Evolutionary conservation across 768 basidiomycete genomes (phyloP), one percentile per base, ranked within the genome.

Genomic region (Leccinum aurantiacum): DNA sequence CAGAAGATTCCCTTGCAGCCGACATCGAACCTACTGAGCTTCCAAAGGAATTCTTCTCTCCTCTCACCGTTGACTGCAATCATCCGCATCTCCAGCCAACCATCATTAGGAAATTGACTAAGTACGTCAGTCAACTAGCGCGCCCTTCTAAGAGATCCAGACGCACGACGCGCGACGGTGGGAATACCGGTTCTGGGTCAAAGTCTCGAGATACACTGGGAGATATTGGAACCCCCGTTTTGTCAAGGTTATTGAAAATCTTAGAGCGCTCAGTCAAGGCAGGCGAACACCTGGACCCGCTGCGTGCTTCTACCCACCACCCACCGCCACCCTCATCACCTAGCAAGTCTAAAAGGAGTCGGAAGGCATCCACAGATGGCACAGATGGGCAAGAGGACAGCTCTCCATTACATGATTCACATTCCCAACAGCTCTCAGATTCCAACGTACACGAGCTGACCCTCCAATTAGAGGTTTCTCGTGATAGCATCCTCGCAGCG

Each of bases 401-500:
- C 49, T 25, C 48, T 9, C 24, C 44, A 22, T 13, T 49, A 14
- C 65, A 63, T 10, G 65, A 63, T 25, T 41, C 49, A 5, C 60
- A 58, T 29, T 38, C 65, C 24, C 64, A 67, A 29, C 67, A 70
- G 17, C 67, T 82, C 48, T 77, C 81, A 3, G 83, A 85, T 7
- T 70, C 63, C 62, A 76, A 86, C 56, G 69, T 88, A 48, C 84
- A 83, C 9, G 78, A 76, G 44, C 63, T 94, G 11, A 73, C 80
- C 0, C 75, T 74, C 48, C 72, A 74, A 9, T 71, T 95, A 38
- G 85, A 90, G 56, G 63, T 83, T 19, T 89, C 88, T 4, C 76
- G 83, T 41, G 88, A 93, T 66, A 89, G 89, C 54, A 83, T 93
- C 9, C 67, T 90, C 27, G 93, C 95, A 4, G 91, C 91, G 0